These are phyloP conservation scores for Yamadazyma siamensis DNA, from an alignment of 1,139 yeast genomes.

Conservation along the genomic window DNA sequence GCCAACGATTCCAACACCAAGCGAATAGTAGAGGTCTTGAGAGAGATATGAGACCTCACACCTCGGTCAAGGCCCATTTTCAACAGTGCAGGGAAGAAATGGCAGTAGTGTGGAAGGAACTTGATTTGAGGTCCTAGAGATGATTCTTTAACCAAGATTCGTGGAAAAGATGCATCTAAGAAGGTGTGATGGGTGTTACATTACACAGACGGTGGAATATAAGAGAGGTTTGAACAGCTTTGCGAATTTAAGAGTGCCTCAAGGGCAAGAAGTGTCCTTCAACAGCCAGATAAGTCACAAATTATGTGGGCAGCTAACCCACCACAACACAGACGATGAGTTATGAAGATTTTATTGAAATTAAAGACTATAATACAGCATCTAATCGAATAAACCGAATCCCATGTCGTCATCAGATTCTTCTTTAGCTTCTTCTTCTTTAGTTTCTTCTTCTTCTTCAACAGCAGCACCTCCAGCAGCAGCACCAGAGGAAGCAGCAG, in stretches of 20 bases:
- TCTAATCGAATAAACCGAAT: slow-evolving; percentile 84
- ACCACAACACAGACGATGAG: background rate
- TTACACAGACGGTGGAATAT: too few relatives aligned
- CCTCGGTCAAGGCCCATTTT: too few relatives aligned
- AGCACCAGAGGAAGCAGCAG: slow-evolving; percentile 54
- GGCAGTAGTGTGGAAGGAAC: too few relatives aligned
- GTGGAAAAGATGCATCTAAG: background rate
- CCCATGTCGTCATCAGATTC: slow-evolving; percentile 78
- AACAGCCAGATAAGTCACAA: background rate
- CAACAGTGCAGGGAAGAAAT: too few relatives aligned
- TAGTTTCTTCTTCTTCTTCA: slow-evolving; percentile 38
- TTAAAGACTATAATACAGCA: slow-evolving; percentile 8
- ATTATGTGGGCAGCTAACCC: background rate
- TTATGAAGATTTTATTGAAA: background rate
- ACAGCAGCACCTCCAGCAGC: slow-evolving; percentile 41
- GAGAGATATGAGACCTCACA: too few relatives aligned
- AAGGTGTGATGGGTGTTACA: background rate
- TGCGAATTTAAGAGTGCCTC: too few relatives aligned
- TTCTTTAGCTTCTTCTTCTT: slow-evolving; percentile 36
- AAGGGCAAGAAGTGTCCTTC: background rate
- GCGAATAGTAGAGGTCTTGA: slow-evolving; percentile 5
- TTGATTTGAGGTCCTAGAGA: too few relatives aligned
- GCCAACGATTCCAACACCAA: slow-evolving; percentile 8
- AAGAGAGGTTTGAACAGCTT: too few relatives aligned
- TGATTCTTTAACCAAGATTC: too few relatives aligned